Percentiles rank a stretch among this genome's conserved stretches.
Evolutionary conservation across 495 filamentous ascomycete genomes (phyloP).

Genomic region (Letharia columbiana): DNA sequence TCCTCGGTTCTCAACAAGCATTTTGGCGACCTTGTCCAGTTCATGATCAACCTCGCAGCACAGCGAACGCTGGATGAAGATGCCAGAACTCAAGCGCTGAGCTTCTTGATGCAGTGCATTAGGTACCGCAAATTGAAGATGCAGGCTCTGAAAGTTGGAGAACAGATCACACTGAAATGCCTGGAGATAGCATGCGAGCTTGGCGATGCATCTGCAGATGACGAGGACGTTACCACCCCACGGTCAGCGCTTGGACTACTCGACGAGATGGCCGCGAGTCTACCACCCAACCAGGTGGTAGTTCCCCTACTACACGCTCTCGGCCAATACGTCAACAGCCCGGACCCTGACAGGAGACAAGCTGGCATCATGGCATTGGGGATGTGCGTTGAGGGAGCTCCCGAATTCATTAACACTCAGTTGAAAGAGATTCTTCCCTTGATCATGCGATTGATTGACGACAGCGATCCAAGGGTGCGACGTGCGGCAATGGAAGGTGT

Average conservation of each 20-base stretch:
- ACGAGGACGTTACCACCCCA: constrained; percentile 85
- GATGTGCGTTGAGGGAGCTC: constrained; percentile 91
- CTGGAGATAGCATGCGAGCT: constrained; percentile 85
- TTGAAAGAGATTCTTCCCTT: constrained; percentile 76
- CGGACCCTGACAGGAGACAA: constrained; percentile 68
- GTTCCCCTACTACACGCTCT: constrained; percentile 83
- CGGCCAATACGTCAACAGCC: constrained; percentile 64
- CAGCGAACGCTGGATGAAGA: constrained; percentile 72
- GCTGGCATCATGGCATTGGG: constrained; percentile 88
- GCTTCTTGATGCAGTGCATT: constrained; percentile 86
- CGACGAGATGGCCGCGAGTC: constrained; percentile 74
- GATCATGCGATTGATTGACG: constrained; percentile 75
- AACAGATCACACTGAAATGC: constrained; percentile 75
- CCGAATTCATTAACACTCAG: constrained; percentile 90
- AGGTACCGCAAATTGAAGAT: constrained; percentile 93
- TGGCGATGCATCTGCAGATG: constrained; percentile 55
- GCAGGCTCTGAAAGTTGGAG: constrained; percentile 72
- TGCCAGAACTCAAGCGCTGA: constrained; percentile 76
- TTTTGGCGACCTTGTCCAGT: constrained; percentile 82
- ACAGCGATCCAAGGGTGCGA: constrained; percentile 71
- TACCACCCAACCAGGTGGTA: constrained; percentile 90
- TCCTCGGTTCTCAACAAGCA: constrained; percentile 72
- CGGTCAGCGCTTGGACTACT: constrained; percentile 79
- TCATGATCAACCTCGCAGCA: constrained; percentile 83
- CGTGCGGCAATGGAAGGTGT: constrained; percentile 79